Conservation (phyloP, 1,284 basidiomycete genomes). For the Trichosporon ovoides region DNA sequence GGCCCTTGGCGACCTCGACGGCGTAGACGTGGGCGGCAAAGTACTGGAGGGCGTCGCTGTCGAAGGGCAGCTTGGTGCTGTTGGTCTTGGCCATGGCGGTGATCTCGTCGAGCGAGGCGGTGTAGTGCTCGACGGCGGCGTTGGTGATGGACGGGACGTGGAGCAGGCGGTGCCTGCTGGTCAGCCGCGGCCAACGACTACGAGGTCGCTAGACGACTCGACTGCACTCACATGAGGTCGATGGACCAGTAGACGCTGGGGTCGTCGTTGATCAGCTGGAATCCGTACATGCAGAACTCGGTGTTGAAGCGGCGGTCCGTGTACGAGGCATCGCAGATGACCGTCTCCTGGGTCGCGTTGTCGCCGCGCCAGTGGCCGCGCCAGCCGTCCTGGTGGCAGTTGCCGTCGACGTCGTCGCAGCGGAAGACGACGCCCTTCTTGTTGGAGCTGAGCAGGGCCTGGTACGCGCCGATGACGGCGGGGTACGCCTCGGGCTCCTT, state of each 20-base stretch:
- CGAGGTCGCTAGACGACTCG: too few relatives aligned
- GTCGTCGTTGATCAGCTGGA: constrained; percentile 35
- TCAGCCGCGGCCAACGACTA: background rate
- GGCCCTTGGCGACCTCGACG: constrained; percentile 41
- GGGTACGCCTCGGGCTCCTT: constrained; percentile 28
- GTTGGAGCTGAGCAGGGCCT: constrained; percentile 37
- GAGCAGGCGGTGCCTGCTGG: constrained; percentile 43
- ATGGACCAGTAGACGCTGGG: constrained; percentile 44
- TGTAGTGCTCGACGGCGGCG: constrained; percentile 42
- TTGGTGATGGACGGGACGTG: constrained; percentile 46
- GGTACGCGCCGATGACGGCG: constrained; percentile 41
- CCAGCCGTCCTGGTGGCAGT: constrained; percentile 42
- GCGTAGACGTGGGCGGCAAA: constrained; percentile 48
- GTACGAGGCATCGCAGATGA: constrained; percentile 43
- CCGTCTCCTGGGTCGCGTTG: constrained; percentile 50
- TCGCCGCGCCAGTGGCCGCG: constrained; percentile 50
- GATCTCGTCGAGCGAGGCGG: constrained; percentile 39
- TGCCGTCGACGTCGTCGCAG: constrained; percentile 49
- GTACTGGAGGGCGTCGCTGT: constrained; percentile 49
- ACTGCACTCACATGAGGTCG: constrained; percentile 41
- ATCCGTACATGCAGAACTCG: constrained; percentile 44
- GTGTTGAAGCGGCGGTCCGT: constrained; percentile 33
- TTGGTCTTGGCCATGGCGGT: constrained; percentile 46
- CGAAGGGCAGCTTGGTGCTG: constrained; percentile 35
- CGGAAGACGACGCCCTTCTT: constrained; percentile 43